These are phyloP conservation scores for Aureobasidium subglaciale DNA, from an alignment of 2,329 filamentous ascomycete genomes.

Conservation along the genomic window DNA sequence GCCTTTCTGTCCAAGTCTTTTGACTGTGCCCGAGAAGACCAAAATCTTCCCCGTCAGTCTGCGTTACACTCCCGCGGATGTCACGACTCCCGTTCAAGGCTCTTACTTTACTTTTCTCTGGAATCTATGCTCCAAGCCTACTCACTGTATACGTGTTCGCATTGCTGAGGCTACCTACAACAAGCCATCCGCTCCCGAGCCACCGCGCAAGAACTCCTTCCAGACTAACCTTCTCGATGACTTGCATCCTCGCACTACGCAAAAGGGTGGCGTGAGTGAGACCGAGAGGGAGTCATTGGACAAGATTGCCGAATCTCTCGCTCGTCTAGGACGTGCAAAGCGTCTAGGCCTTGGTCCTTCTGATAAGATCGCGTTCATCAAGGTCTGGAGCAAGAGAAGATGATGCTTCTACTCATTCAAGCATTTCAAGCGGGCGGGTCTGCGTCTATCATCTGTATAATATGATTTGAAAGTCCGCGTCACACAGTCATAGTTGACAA, in stretches of 20 bases:
- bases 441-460: no score
- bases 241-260: constrained; percentile 27
- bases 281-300: constrained; percentile 69
- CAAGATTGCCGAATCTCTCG: constrained; percentile 73
- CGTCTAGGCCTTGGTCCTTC: constrained; percentile 74
- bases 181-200: constrained; percentile 24
- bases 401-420: background rate
- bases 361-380: constrained; percentile 78
- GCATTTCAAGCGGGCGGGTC: background rate
- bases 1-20: constrained; percentile 69
- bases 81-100: constrained; percentile 82
- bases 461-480: no score
- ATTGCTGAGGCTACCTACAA: constrained; percentile 67
- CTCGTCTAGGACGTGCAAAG: constrained; percentile 81
- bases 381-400: constrained; percentile 49
- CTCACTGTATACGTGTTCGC: constrained; percentile 82
- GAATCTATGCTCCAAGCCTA: constrained; percentile 75
- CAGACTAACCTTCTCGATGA: constrained; percentile 42
- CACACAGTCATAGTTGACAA: background rate
- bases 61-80: constrained; percentile 79
- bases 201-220: constrained; percentile 27
- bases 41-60: constrained; percentile 88
- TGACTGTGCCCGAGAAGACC: constrained; percentile 57
- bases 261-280: constrained; percentile 27
- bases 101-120: constrained; percentile 70